Conservation (phyloP, 441 rosid species). For the Gossypium lobatum region DNA sequence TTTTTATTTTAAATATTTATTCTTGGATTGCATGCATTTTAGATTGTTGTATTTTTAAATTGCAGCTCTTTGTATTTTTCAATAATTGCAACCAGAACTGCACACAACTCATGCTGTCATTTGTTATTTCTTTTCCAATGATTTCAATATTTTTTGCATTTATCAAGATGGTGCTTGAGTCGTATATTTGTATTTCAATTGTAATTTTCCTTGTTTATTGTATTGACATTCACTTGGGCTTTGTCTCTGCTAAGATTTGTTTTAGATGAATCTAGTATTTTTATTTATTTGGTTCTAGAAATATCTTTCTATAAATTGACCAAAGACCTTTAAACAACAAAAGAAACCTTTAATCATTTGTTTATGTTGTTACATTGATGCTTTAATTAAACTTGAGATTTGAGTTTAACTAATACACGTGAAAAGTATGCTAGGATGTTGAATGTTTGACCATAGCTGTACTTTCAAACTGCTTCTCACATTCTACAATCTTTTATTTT, state of each 20-base stretch:
- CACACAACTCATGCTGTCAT: neutral
- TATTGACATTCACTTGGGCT: neutral
- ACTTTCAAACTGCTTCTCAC: neutral
- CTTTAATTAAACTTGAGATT: neutral
- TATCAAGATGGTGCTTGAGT: neutral
- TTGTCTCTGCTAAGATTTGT: neutral
- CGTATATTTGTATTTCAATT: neutral
- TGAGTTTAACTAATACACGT: neutral
- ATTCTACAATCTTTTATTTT: neutral
- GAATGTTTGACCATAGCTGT: neutral
- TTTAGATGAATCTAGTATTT: neutral
- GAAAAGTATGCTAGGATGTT: neutral
- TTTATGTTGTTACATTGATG: neutral
- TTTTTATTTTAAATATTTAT: neutral
- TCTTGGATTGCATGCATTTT: neutral
- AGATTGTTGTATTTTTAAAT: neutral
- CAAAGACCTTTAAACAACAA: neutral
- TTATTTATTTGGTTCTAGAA: neutral
- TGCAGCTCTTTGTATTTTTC: neutral
- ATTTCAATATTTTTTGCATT: neutral
- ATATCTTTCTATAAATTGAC: neutral
- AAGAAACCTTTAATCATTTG: neutral
- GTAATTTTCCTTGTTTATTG: neutral
- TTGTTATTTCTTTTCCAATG: neutral
- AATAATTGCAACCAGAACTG: neutral